These are phyloP conservation scores for Epichloe aotearoae DNA, from an alignment of 2,329 filamentous ascomycete genomes.

Conservation along the genomic window DNA sequence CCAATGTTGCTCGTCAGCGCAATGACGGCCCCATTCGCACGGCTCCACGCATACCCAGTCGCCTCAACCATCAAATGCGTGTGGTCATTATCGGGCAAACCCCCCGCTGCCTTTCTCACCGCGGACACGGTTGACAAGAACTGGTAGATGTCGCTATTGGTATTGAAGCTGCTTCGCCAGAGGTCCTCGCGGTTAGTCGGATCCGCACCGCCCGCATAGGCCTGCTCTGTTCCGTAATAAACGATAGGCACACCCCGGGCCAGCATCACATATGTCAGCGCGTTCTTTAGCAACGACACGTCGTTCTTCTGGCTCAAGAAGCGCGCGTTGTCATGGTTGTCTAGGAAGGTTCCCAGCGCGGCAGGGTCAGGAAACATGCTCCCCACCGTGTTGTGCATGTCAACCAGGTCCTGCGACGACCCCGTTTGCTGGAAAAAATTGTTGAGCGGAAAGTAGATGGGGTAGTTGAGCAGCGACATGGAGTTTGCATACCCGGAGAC, in stretches of 20 bases:
- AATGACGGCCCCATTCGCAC: constrained; percentile 28
- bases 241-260: constrained; percentile 49
- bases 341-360: constrained; percentile 37
- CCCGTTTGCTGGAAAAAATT: constrained; percentile 25
- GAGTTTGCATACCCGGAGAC: constrained; percentile 37
- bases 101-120: constrained; percentile 32
- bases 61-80: constrained; percentile 26
- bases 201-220: constrained; percentile 34
- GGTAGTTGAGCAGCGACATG: constrained; percentile 50
- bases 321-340: constrained; percentile 46
- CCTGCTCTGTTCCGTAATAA: constrained; percentile 54
- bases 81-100: constrained; percentile 30
- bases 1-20: constrained; percentile 33
- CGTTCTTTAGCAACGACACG: constrained; percentile 43
- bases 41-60: constrained; percentile 32
- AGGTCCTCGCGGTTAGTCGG: constrained; percentile 42
- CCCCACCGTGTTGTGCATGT: constrained; percentile 24
- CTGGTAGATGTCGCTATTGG: constrained; percentile 32
- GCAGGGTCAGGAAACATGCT: constrained; percentile 28
- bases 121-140: constrained; percentile 27
- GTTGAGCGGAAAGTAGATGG: constrained; percentile 31
- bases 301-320: constrained; percentile 40
- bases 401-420: constrained; percentile 24
- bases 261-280: constrained; percentile 47
- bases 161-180: constrained; percentile 40